Evolutionary conservation across 1,139 yeast genomes (phyloP), one percentile per base, ranked within the genome.

Genomic region (Blastobotrys ciferrii): DNA sequence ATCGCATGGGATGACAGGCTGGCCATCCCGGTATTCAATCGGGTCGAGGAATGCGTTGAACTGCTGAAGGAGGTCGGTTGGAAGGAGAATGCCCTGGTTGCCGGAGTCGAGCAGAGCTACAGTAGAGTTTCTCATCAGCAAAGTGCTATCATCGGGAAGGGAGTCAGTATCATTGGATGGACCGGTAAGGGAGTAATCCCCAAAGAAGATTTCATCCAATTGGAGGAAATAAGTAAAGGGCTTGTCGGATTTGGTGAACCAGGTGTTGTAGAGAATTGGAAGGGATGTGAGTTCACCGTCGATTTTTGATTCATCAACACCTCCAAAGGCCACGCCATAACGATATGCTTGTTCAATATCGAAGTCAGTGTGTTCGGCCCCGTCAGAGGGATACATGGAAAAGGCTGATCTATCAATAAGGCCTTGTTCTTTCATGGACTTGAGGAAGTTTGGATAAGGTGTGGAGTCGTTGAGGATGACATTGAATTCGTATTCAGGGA

Each of bases 41-140:
- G 32, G n/a, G 7, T 17, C 39, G n/a, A 42, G 37, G n/a, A 31
- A 33, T 4, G 12, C 14, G 15, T 30, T 12, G 19, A 42, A 42
- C 20, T 15, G 13, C 5, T 42, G 32, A 13, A 9, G 19, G 15
- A 37, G 17, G 4, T 20, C 18, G 5, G 18, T 12, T 4, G 45
- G 45, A 9, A 42, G 17, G 4, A 18, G 18, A 30, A 36, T 12
- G 3, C 25, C 39, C 15, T 32, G 39, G 28, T 20, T 28, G 12
- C 35, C 45, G n/a, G 45, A 42, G 19, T 42, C 45, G 19, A 42
- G 39, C 5, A 42, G 39, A 4, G 45, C 40, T 9, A 33, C 42
- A 9, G 48, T 46, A 4, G 47, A 18, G 9, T 42, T 49, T 7
- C 40, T 23, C 28, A 36, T 23, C 4, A 36, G 28, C 11, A 36